Evolutionary conservation across 2,329 filamentous ascomycete genomes (phyloP).

Genomic region (Fusarium papillatum): DNA sequence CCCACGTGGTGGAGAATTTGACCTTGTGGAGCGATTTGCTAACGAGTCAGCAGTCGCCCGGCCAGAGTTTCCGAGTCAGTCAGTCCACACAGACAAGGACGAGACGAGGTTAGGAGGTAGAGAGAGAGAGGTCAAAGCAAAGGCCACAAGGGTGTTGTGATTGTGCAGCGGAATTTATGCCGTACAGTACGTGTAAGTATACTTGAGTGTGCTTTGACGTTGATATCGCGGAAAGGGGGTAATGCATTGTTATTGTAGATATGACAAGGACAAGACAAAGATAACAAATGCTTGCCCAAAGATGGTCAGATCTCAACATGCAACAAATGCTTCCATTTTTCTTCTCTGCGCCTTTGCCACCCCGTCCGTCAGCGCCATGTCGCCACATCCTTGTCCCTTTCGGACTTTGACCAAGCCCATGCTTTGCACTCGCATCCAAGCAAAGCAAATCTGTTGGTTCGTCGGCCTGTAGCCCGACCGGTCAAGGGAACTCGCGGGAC

Average conservation of each 20-base stretch:
- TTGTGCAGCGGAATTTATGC: neutral
- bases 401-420: too few relatives aligned
- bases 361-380: neutral
- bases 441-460: neutral
- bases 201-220: neutral
- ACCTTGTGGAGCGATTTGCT: neutral
- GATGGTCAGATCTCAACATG: neutral
- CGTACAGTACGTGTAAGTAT: neutral
- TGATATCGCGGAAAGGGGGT: neutral
- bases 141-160: neutral
- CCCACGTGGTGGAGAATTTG: neutral
- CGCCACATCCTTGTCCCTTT: neutral
- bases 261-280: neutral
- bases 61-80: slow-evolving; percentile 8
- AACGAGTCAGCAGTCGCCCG: neutral
- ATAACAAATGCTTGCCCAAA: neutral
- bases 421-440: too few relatives aligned
- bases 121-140: neutral
- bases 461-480: neutral
- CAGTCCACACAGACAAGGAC: neutral
- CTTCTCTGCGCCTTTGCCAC: neutral
- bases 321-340: neutral
- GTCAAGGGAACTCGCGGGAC: neutral
- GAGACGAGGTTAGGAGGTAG: neutral
- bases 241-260: neutral